Percentiles rank a stretch among this genome's conserved stretches.
Evolutionary conservation across 1,284 basidiomycete genomes (phyloP).

Genomic region (Phellopilus nigrolimitatus): DNA sequence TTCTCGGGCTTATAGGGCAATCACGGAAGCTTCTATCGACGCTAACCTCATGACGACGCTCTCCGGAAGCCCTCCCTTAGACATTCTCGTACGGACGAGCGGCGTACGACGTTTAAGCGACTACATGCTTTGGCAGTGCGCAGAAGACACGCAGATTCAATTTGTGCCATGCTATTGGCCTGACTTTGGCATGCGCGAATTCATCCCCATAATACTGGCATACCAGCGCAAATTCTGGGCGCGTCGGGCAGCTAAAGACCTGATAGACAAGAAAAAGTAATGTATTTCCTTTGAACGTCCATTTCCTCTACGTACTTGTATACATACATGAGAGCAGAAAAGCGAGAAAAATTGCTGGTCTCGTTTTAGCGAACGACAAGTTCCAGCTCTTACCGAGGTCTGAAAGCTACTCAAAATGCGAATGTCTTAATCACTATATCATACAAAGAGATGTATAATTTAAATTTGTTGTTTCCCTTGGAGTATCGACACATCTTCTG

Average conservation of each 20-base stretch:
- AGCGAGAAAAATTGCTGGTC: no score
- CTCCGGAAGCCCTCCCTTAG: slow-evolving; percentile 74
- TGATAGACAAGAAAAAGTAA: no score
- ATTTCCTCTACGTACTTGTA: no score
- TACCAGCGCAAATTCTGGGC: slow-evolving; percentile 78
- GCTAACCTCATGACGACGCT: slow-evolving; percentile 62
- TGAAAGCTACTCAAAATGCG: no score
- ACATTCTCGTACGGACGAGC: slow-evolving; percentile 89
- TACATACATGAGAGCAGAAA: no score
- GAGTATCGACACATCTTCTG: no score
- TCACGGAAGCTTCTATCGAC: slow-evolving; percentile 65
- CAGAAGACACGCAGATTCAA: slow-evolving; percentile 84
- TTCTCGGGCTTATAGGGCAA: slow-evolving; percentile 38
- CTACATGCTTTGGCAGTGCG: slow-evolving; percentile 92
- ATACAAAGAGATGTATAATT: no score
- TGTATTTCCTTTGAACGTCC: no score
- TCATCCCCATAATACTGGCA: slow-evolving; percentile 80
- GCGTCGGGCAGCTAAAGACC: not conserved
- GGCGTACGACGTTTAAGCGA: slow-evolving; percentile 90
- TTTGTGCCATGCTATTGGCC: slow-evolving; percentile 94
- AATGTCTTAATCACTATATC: no score
- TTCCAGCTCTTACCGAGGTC: no score
- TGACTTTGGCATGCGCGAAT: slow-evolving; percentile 84
- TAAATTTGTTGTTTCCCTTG: no score
- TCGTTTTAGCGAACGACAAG: no score